Percentiles rank a stretch among this genome's conserved stretches.
Conservation (phyloP, 1,284 basidiomycete genomes). For the Athelia psychrophila region DNA sequence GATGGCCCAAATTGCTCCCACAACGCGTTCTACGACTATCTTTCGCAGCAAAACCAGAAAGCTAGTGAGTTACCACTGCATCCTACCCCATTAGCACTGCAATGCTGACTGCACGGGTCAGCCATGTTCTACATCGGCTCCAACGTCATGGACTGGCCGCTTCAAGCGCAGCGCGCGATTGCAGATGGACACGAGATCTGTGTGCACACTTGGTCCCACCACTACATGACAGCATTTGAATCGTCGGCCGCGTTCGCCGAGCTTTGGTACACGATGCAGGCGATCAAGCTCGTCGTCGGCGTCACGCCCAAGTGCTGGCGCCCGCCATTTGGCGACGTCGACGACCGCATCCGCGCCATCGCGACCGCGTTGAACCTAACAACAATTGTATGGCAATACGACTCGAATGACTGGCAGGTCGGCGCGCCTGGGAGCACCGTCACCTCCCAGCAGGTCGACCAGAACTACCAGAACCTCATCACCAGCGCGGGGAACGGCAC, state of each 20-base stretch:
- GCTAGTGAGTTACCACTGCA: slow-evolving; percentile 44
- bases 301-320: slow-evolving; percentile 30
- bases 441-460: slow-evolving; percentile 38
- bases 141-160: slow-evolving; percentile 70
- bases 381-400: slow-evolving; percentile 65
- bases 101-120: slow-evolving; percentile 12
- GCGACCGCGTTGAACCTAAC: slow-evolving; percentile 53
- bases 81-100: no score
- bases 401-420: slow-evolving; percentile 70
- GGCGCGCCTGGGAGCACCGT: slow-evolving; percentile 35
- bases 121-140: slow-evolving; percentile 81
- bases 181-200: slow-evolving; percentile 65
- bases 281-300: slow-evolving; percentile 51
- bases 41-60: slow-evolving; percentile 63
- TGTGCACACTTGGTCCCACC: slow-evolving; percentile 58
- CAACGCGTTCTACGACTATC: slow-evolving; percentile 52
- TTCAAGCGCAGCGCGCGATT: slow-evolving; percentile 66
- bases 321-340: slow-evolving; percentile 23
- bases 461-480: slow-evolving; percentile 40
- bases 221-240: slow-evolving; percentile 66
- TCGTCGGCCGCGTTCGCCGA: slow-evolving; percentile 79
- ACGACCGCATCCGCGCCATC: slow-evolving; percentile 72
- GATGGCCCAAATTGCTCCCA: slow-evolving; percentile 58
- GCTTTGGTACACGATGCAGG: slow-evolving; percentile 67
- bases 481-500: slow-evolving; percentile 33